Conservation (phyloP, 1,284 basidiomycete species). For the Ceratorhiza oryzae-sativae region DNA sequence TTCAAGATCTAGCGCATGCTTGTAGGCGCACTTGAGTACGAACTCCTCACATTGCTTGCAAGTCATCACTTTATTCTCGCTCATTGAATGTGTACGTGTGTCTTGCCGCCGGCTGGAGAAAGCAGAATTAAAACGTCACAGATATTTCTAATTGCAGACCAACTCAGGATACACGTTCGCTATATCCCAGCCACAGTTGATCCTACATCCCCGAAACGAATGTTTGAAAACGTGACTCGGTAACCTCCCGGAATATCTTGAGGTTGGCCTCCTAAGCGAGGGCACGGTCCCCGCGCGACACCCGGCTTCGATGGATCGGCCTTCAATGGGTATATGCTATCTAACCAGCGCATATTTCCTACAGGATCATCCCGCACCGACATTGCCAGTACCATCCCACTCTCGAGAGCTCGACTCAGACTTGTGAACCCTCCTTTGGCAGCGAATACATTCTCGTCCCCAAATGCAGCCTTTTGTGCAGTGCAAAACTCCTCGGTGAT, state of each 20-base stretch:
- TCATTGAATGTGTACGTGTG: too few relatives aligned
- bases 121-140: too few relatives aligned
- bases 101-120: too few relatives aligned
- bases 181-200: slow-evolving; percentile 54
- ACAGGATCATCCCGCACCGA: slow-evolving; percentile 65
- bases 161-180: too few relatives aligned
- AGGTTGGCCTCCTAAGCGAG: slow-evolving; percentile 56
- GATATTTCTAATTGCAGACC: too few relatives aligned
- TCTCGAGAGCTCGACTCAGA: slow-evolving; percentile 54
- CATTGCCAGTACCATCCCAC: slow-evolving; percentile 46
- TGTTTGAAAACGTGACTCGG: slow-evolving; percentile 63
- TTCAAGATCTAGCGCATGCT: too few relatives aligned
- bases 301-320: slow-evolving; percentile 57
- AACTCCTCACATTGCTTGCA: too few relatives aligned
- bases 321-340: slow-evolving; percentile 60
- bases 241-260: slow-evolving; percentile 48
- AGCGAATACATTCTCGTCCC: slow-evolving; percentile 58
- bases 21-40: too few relatives aligned
- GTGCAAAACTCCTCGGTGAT: slow-evolving; percentile 56
- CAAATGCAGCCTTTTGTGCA: slow-evolving; percentile 55
- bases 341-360: slow-evolving; percentile 66
- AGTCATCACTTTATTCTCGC: too few relatives aligned
- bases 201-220: slow-evolving; percentile 62
- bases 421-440: slow-evolving; percentile 55
- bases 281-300: slow-evolving; percentile 61